phyloP scores from a whole-genome alignment of 2,329 filamentous ascomycete species.

The Penicillium sp. region DNA sequence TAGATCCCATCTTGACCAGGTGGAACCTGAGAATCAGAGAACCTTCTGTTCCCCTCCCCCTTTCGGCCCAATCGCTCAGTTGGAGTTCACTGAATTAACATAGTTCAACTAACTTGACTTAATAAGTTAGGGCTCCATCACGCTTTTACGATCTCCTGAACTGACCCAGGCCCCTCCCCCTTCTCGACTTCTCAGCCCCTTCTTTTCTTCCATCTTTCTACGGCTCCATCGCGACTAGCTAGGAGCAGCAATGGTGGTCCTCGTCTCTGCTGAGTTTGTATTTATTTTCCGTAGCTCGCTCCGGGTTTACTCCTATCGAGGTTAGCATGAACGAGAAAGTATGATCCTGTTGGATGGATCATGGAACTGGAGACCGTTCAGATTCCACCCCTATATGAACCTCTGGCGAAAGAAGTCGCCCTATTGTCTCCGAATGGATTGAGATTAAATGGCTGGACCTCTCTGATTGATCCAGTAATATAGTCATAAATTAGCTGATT shows the following conservation, averaged over 20 bases:
- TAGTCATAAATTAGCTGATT: background rate
- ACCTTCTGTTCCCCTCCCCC: slow-evolving; percentile 5
- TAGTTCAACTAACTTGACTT: too few relatives aligned
- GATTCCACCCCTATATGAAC: background rate
- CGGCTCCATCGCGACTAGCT: background rate
- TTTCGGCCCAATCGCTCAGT: slow-evolving; percentile 3
- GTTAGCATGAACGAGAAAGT: background rate
- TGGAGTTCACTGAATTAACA: too few relatives aligned
- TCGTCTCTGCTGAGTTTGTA: background rate
- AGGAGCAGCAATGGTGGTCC: background rate
- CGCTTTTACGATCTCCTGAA: background rate
- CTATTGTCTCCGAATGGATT: background rate
- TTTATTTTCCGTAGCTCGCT: background rate
- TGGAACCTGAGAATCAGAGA: background rate
- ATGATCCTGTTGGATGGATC: background rate
- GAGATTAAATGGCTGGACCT: background rate
- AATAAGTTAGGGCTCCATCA: background rate
- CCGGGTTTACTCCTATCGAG: background rate
- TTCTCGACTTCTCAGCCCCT: background rate
- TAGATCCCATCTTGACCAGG: background rate
- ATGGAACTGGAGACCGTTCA: too few relatives aligned
- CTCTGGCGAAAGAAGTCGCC: background rate
- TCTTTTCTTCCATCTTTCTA: background rate
- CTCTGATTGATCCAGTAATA: background rate
- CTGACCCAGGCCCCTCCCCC: background rate